phyloP scores from a whole-genome alignment of 1,139 yeast species.

The Debaryomycetaceae sp. region DNA sequence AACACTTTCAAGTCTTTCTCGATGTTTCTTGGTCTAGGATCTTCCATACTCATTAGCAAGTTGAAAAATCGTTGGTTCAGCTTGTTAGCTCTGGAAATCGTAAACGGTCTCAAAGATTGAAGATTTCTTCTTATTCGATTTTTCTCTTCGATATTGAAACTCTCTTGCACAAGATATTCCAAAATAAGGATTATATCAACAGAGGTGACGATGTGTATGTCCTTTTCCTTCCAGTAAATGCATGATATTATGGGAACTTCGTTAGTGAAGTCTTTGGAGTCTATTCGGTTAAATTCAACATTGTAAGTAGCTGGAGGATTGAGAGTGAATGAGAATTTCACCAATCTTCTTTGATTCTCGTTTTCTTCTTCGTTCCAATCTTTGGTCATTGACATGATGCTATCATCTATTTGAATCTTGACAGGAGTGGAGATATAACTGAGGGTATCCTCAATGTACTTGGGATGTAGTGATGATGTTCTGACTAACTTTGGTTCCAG shows the following conservation, averaged over 20 bases:
- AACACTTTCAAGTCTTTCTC: constrained; percentile 73
- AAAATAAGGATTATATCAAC: constrained; percentile 61
- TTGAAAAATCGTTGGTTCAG: constrained; percentile 49
- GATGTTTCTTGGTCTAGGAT: constrained; percentile 68
- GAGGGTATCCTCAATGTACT: constrained; percentile 13
- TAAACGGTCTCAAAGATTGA: constrained; percentile 62
- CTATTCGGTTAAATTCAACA: constrained; percentile 24
- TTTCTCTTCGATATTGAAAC: constrained; percentile 65
- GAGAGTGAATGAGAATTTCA: constrained; percentile 27
- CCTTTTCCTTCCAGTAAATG: constrained; percentile 55
- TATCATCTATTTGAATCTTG: constrained; percentile 13
- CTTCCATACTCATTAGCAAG: constrained; percentile 59
- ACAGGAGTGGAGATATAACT: constrained; percentile 17
- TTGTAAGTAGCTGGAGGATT: constrained; percentile 19
- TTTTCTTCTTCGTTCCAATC: constrained; percentile 35
- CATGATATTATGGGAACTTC: constrained; percentile 49
- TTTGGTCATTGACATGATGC: constrained; percentile 22
- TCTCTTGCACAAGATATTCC: constrained; percentile 55
- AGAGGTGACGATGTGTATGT: constrained; percentile 55
- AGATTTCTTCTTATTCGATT: constrained; percentile 67
- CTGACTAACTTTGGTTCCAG: constrained; percentile 8
- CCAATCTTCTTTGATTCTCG: constrained; percentile 30
- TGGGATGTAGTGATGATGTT: constrained; percentile 18
- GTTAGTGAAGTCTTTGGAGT: constrained; percentile 19
- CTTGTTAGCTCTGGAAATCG: constrained; percentile 51